A percentile compares a stretch with the other conserved stretches of the same genome.
Evolutionary conservation across 1,284 basidiomycete genomes (phyloP).

Genomic region (Meripilus lineatus): DNA sequence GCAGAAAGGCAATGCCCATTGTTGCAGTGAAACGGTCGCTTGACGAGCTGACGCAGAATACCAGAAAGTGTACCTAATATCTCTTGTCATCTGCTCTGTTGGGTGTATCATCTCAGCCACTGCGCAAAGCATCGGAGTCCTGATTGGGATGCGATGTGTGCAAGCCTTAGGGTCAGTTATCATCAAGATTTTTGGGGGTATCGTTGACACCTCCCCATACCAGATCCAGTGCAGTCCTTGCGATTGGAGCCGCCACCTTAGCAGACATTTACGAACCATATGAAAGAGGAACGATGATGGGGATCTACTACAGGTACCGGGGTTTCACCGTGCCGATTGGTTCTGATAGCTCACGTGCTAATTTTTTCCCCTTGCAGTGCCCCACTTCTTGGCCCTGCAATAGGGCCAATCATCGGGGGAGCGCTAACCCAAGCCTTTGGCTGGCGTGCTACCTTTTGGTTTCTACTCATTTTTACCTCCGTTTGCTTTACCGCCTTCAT

Average conservation of each 20-base stretch:
- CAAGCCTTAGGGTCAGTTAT: conserved; percentile 60
- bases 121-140: conserved; percentile 59
- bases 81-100: conserved; percentile 54
- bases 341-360: not conserved
- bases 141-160: conserved; percentile 71
- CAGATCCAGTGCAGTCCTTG: conserved; percentile 72
- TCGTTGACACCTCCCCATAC: conserved; percentile 6
- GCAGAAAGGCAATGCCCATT: conserved; percentile 55
- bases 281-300: conserved; percentile 79
- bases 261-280: conserved; percentile 78
- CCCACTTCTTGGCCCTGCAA: conserved; percentile 43
- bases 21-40: not conserved
- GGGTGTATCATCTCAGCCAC: conserved; percentile 63
- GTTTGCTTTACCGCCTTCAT: conserved; percentile 55
- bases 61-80: conserved; percentile 63
- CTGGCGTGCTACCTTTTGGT: conserved; percentile 83
- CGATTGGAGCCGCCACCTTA: conserved; percentile 78
- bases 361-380: conserved; percentile 19
- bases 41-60: not conserved
- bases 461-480: conserved; percentile 63
- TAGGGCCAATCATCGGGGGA: conserved; percentile 75
- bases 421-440: conserved; percentile 61
- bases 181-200: conserved; percentile 1
- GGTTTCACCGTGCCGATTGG: not conserved
- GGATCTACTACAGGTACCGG: conserved; percentile 54